Base-by-base conservation (phyloP, 208 protist species). In the Herpetomonas tarakana region DNA sequence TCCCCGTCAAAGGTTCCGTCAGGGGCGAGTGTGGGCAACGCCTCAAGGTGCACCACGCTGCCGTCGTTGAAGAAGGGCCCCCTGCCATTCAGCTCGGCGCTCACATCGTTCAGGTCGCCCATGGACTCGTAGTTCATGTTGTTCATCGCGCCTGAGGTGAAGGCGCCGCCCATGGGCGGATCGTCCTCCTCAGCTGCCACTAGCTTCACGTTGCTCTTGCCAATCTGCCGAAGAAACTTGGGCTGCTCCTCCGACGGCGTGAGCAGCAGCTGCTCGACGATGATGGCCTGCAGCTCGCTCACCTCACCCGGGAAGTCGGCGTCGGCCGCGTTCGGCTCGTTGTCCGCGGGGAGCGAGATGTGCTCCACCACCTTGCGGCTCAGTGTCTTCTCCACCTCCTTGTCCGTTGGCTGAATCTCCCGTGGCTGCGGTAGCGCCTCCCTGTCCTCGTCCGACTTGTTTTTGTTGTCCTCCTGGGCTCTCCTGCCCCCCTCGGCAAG, bases 261-360 rank as follows among this genome's bases (percentile, higher is more conserved):
- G 19, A 95, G 76, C 55, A 95, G 76, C 21, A 89, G 75, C 68
- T 92, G 85, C 59, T 92, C 83, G 9, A 95, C 85, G 54, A 95
- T 82, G 69, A 92, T 83, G 25, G 83, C 70, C 63, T 92, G 83
- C 29, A 92, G 69, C 44, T 90, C 80, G 47, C 78, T 69, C 4
- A 84, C 44, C 22, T 90, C 73, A 22, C 66, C 81, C 19, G 85
- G 78, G 61, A 92, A 86, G 73, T 95, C 89, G 58, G 69, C 78
- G 68, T 95, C 89, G 7, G 80, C 80, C 11, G 71, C 63, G 73
- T 75, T 85, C n/a, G 75, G 71, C 24, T 41, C 19, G 49, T 75
- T 60, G n/a, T 52, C 56, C 6, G 65, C 53, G 29, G 77, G 66
- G 26, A 88, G 55, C 3, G 83, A 88, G 44, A 95, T 76, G 27